Evolutionary conservation across 352 stramenopile species (phyloP), one percentile per base, ranked within the genome.

Genomic region (Globisporangium barbulae): DNA sequence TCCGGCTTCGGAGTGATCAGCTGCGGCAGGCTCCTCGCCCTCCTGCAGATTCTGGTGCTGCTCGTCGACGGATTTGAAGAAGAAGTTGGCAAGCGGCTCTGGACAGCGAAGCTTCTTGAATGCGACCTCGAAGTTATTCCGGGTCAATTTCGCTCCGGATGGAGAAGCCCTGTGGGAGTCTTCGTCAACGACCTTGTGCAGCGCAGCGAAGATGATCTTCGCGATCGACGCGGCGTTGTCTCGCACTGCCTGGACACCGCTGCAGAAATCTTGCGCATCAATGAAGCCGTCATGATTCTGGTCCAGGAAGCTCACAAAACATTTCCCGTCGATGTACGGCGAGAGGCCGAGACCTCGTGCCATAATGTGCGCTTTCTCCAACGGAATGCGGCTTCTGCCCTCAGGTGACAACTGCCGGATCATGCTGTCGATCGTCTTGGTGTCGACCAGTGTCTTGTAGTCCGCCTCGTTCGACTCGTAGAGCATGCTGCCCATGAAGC

Each of bases 201-300:
- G 64, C 21, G 81, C 84, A 5, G 61, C 63, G 56, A 89, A 93
- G 37, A 93, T 79, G 71, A 91, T 90, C 44, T 61, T 65, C 2
- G 77, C 74, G 54, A 91, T 90, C 5, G 80, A 81, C 30, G 71
- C 59, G 66, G 89, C 64, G 63, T 81, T 69, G 19, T 79, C 72
- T 10, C 76, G 78, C 45, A 93, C 74, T 5, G 84, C 82, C 28
- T 77, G 69, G 50, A 93, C 78, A 15, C 81, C 73, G 2, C 76
- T 70, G 39, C 82, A 91, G 39, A 91, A 91, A 50, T 93, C 84
- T 30, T 75, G 72, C 3, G 84, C 84, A 37, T 85, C 72, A 66
- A 93, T 90, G 63, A 88, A 93, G 25, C 82, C 84, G 35, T 93
- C 84, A 13, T 79, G 61, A 57, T 93, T 74, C 22, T 75, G 75